Evolutionary conservation across 129 eudicot species (phyloP).

Genomic region (Apium graveolens): DNA sequence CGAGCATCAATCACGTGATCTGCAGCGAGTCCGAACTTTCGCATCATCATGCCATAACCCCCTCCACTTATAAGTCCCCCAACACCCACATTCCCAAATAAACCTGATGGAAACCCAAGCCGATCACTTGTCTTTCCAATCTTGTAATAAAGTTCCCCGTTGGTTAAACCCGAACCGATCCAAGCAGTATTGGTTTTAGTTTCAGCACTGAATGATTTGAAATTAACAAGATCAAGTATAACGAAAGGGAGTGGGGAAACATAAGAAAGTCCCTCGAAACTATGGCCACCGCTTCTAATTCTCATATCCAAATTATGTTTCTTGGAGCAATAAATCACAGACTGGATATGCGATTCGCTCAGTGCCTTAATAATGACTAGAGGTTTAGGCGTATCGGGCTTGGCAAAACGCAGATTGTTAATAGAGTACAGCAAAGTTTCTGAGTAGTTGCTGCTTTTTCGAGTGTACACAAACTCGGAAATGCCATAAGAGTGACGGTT

Average conservation of each 20-base stretch:
- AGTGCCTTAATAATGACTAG: not conserved
- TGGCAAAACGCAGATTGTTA: not conserved
- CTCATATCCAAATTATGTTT: not conserved
- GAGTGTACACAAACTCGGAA: not conserved
- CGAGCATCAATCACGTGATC: not conserved
- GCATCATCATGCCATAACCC: not conserved
- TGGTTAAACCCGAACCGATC: not conserved
- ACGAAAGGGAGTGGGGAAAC: not conserved
- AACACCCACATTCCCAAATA: not conserved
- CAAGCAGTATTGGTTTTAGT: not conserved
- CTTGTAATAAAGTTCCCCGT: not conserved
- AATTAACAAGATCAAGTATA: not conserved
- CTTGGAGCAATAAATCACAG: not conserved
- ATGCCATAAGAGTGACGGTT: not conserved
- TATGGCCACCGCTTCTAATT: not conserved
- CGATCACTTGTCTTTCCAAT: not conserved
- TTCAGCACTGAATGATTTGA: not conserved
- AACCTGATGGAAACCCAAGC: not conserved
- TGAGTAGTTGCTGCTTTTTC: not conserved
- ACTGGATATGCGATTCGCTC: not conserved
- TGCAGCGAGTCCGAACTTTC: not conserved
- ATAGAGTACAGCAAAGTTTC: not conserved
- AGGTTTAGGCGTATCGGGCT: not conserved
- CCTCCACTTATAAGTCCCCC: not conserved
- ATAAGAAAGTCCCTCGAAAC: conserved; percentile 5